Base-by-base conservation (phyloP, 768 basidiomycete genomes). In the Gymnopilus junonius region DNA sequence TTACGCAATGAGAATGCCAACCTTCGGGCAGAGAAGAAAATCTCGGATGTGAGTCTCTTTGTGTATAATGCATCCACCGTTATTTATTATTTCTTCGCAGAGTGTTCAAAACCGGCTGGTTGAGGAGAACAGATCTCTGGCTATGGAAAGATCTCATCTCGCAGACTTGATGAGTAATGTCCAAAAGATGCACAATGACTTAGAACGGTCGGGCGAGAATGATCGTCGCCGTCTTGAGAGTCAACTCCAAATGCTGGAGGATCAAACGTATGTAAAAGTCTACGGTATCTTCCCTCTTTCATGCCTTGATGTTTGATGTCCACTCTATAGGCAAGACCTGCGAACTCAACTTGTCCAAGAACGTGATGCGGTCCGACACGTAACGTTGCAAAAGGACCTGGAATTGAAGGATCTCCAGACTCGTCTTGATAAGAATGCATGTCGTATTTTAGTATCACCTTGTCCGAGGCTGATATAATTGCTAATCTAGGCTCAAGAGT, bases 21-120 rank as follows among this genome's bases (percentile, higher is more conserved):
- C 73, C 83, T 97, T 17, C 87, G 91, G 43, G 95, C 95, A 0
- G 97, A 99, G 83, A 96, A 94, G 80, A 90, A 87, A 70, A 92
- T 96, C 35, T 94, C 92, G 91, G 93, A 94, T 89, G 94, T 93
- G 56, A 32, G 84, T 71, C 1, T 45, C n/a, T 37, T 35, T 1
- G 29, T 34, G 27, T 46, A 10, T 39, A 43, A 43, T 3, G 15
- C 48, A 21, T 35, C 21, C 11, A 6, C 34, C 12, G 15, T 35
- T 27, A 15, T 42, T 27, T 29, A 48, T 40, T 45, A 25, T 55
- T n/a, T 29, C 62, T 54, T 42, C 15, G 39, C 65, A 95, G 94
- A 87, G 85, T 65, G 85, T 92, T 32, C 94, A 97, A 82, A 70
- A 70, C 46, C 89, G 96, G 27, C 82, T 99, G 14, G 85, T 90